Evolutionary conservation across 1,284 basidiomycete genomes (phyloP), one percentile per base, ranked within the genome.

Genomic region (Bondarzewia mesenterica): DNA sequence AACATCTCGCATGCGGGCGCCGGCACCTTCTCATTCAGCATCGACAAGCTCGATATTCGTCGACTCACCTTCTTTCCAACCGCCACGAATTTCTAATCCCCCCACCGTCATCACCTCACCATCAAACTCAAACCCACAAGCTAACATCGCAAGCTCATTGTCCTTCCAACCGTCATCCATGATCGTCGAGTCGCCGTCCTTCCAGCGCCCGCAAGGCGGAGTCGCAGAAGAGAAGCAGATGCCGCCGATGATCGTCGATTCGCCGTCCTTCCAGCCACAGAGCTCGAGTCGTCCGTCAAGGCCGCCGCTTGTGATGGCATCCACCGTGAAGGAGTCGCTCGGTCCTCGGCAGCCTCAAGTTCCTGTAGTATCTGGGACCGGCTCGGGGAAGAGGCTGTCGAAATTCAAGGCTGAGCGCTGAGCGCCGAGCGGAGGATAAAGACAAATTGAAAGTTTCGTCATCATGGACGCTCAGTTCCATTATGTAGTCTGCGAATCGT

Each of bases 231-330:
- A 25, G 7, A 22, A 38, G 16, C 42, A 38, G 40, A 39, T 48
- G 27, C 42, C 56, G 20, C 57, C 64, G 23, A 62, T 59, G 54
- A 57, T 65, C 14, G 50, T 69, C 29, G 66, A 71, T 23, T 71
- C 68, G 20, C 63, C 67, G 3, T 68, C 72, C n/a, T 69, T 67
- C 54, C 60, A 57, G 32, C 55, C 42, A 14, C 52, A 54, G 23
- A 55, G 8, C 52, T 39, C 45, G 46, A 35, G 14, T 35, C 46
- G 37, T 14, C 53, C 45, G 18, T 45, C 40, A 39, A 45, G 63
- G 26, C 72, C 71, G 2, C 70, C 74, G 3, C 55, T 60, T 5
- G 61, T 77, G 3, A 63, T 76, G 51, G 58, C 69, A n/a, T 58
- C 69, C 12, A 59, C 60, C 15, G 68, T 71, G 2, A 61, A 58